These are phyloP conservation scores for Tylopilus vinaceipallidus DNA, from an alignment of 768 basidiomycete species.

Conservation along the genomic window DNA sequence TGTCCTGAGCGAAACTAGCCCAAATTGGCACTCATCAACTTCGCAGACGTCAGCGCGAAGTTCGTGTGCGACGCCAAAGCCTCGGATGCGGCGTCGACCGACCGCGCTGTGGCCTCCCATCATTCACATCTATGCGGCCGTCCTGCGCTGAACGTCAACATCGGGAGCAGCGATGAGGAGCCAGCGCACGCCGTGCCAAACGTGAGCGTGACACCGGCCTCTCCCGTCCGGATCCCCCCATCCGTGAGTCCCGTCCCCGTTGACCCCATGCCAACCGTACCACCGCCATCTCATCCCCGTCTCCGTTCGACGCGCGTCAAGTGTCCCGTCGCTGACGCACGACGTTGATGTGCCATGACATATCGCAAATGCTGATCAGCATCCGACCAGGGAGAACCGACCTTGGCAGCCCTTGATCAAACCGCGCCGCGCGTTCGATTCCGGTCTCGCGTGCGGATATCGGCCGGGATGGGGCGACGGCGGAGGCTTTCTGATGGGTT, in stretches of 20 bases:
- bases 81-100: not conserved
- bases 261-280: not conserved
- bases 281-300: not conserved
- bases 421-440: constrained; percentile 51
- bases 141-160: constrained; percentile 5
- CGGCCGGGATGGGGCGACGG: constrained; percentile 60
- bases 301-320: too few relatives aligned
- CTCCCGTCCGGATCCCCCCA: not conserved
- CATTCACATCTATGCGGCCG: not conserved
- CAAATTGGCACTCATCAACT: constrained; percentile 10
- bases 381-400: constrained; percentile 14
- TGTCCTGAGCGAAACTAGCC: not conserved
- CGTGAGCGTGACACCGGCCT: not conserved
- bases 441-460: constrained; percentile 73
- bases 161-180: constrained; percentile 15
- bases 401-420: constrained; percentile 7
- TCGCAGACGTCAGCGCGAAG: constrained; percentile 1
- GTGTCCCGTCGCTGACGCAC: not conserved
- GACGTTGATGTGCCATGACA: not conserved
- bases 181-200: not conserved
- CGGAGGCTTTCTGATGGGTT: constrained; percentile 32
- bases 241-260: constrained; percentile 14
- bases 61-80: constrained; percentile 15
- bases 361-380: constrained; percentile 4
- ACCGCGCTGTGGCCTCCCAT: not conserved